phyloP scores from a whole-genome alignment of 2,329 filamentous ascomycete genomes.

The Verticillium tricorpus region DNA sequence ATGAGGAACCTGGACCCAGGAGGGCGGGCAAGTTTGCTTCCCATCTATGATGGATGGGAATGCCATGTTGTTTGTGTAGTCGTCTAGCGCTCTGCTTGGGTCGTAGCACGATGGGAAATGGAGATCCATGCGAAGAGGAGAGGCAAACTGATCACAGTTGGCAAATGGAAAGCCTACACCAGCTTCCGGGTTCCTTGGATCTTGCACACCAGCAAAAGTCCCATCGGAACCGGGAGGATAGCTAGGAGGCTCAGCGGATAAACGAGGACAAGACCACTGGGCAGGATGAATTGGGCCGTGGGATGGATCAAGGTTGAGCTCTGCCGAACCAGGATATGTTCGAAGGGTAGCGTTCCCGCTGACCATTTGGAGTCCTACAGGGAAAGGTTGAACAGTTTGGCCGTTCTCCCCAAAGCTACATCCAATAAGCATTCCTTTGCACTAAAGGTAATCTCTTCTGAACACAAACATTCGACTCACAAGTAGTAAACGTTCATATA shows the following conservation, averaged over 20 bases:
- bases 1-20: slow-evolving; percentile 51
- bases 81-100: slow-evolving; percentile 51
- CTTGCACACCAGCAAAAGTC: slow-evolving; percentile 47
- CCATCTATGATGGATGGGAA: slow-evolving; percentile 44
- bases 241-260: slow-evolving; percentile 40
- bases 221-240: slow-evolving; percentile 55
- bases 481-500: slow-evolving; percentile 78
- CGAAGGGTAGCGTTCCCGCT: slow-evolving; percentile 59
- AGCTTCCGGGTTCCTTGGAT: slow-evolving; percentile 48
- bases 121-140: slow-evolving; percentile 60
- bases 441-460: no score
- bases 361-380: slow-evolving; percentile 66
- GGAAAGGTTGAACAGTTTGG: slow-evolving; percentile 66
- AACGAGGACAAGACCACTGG: slow-evolving; percentile 57
- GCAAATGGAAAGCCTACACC: slow-evolving; percentile 64
- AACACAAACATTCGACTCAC: slow-evolving; percentile 21
- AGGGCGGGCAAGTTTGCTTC: slow-evolving; percentile 46
- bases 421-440: not conserved
- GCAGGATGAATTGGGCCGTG: slow-evolving; percentile 48
- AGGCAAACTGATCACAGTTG: slow-evolving; percentile 59
- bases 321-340: slow-evolving; percentile 47
- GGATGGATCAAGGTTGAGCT: slow-evolving; percentile 44
- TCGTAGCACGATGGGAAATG: slow-evolving; percentile 74
- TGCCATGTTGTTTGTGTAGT: slow-evolving; percentile 62
- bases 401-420: slow-evolving; percentile 55